Evolutionary conservation across 805 yeast species (phyloP), one percentile per base, ranked within the genome.

Genomic region (Yamadazyma takamatsuzukensis): DNA sequence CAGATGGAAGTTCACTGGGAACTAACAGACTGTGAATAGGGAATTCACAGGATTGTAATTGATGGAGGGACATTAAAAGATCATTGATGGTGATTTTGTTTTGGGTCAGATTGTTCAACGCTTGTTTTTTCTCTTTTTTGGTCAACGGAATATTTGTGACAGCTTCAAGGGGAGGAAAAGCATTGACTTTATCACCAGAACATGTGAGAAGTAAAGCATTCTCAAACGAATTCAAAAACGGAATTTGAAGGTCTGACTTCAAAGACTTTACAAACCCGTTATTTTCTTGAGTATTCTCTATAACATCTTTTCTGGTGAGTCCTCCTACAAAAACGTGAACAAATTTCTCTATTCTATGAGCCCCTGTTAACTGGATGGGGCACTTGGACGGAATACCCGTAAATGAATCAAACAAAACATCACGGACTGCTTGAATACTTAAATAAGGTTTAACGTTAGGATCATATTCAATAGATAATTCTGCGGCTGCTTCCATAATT

Each of bases 311-410:
- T 22, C 38, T 30, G 1, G 13, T 18, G 21, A 88, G 52, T 0
- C 95, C 95, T 0, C 93, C 86, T 4, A 77, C 72, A 32, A 78
- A 60, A 4, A 84, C 53, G 15, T 76, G 59, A 0, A 83, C 76
- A 2, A 80, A 70, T 37, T 74, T 76, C n/a, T 65, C 51, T 2
- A 84, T 59, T 3, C 64, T 54, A 3, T 19, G 16, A 18, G 5
- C 6, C 15, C 34, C 34, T 4, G 11, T 8, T 19, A 11, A 8
- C 8, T 8, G 22, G 22, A 8, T 19, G 10, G 11, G 10, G 22
- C 11, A 8, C 22, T 19, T n/a, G n/a, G 22, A 8, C 8, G 22
- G 10, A 19, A 19, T 11, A 8, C 22, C 22, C 8, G 22, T 19
- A 19, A 19, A 19, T 8, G 11, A 8, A 8, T 19, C 22, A 19